Evolutionary conservation across 352 stramenopile genomes (phyloP), one percentile per base, ranked within the genome.

Genomic region (Phytophthora sansomeana): DNA sequence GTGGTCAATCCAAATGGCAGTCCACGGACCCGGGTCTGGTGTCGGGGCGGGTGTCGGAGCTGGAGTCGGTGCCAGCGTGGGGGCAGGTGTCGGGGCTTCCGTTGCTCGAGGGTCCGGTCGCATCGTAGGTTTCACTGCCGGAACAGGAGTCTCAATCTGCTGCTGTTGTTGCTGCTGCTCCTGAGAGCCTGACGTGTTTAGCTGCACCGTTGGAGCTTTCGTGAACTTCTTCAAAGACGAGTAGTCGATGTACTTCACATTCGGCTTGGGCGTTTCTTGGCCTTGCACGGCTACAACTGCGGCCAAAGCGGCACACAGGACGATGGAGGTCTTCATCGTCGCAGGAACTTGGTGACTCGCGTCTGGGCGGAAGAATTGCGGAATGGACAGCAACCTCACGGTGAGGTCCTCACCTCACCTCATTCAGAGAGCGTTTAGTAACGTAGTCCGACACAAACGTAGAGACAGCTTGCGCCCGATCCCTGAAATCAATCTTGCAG

Each of bases 241-340:
- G 7, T 44, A 69, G 38, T 65, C 62, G 36, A 69, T 58, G 54
- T 69, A 69, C 55, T 69, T 69, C 1, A 63, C 55, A 8, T 28
- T 32, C 6, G 61, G 21, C 29, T 69, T 58, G 6, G 61, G 11
- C 11, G 39, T 43, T 51, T 68, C 59, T 51, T 63, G 32, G 11
- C 51, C 59, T 30, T 68, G 30, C 4, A 62, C 59, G 4, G 51
- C 19, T 33, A 26, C 59, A 46, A 68, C 13, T n/a, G 42, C 36
- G 7, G 17, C 24, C 24, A 69, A 29, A 7, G 29, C 61, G 11
- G 13, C 30, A 3, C 21, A 19, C 19, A 69, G 1, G 14, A 65
- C 9, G 26, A 35, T 9, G 24, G 35, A 19, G 5, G 28, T 35
- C 42, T 68, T 68, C 59, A 68, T 68, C 41, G n/a, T 19, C 30